These are phyloP conservation scores for Artemisia tridentata DNA, from an alignment of 129 eudicot genomes.

Conservation along the genomic window DNA sequence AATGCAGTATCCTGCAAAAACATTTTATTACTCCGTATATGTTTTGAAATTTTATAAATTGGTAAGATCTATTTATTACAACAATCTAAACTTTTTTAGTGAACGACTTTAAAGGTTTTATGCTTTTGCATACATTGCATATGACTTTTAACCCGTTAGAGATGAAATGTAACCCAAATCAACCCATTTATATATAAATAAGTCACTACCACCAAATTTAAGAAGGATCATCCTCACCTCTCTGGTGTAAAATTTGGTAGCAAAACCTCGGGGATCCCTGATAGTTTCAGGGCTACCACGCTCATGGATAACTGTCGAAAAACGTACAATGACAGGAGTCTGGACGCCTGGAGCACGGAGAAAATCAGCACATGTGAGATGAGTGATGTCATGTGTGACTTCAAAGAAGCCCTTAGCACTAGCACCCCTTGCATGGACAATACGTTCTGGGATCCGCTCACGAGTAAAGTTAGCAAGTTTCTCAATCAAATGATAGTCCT, in stretches of 20 bases:
- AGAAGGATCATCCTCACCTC: not conserved
- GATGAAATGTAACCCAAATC: not conserved
- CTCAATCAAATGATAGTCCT: conserved; percentile 77
- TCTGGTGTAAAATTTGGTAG: not conserved
- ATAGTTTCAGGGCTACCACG: conserved; percentile 82
- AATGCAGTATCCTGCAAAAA: too few relatives aligned
- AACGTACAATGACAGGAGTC: conserved; percentile 76
- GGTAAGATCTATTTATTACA: too few relatives aligned
- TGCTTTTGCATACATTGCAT: too few relatives aligned
- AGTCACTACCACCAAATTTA: not conserved
- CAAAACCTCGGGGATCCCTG: conserved; percentile 62
- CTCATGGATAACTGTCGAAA: conserved; percentile 74
- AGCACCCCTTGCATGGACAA: too few relatives aligned
- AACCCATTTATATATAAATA: not conserved
- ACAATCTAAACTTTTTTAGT: too few relatives aligned
- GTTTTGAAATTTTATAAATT: too few relatives aligned
- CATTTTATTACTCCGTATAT: too few relatives aligned
- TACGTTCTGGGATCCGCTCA: conserved; percentile 52
- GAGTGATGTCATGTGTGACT: conserved; percentile 61
- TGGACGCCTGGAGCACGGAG: conserved; percentile 67
- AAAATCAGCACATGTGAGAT: conserved; percentile 72
- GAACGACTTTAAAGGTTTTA: too few relatives aligned
- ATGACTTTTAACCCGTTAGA: too few relatives aligned
- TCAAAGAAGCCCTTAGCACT: too few relatives aligned
- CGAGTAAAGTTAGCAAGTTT: conserved; percentile 63